Conservation (phyloP, 768 basidiomycete genomes). For the Xanthoconium purpureum region DNA sequence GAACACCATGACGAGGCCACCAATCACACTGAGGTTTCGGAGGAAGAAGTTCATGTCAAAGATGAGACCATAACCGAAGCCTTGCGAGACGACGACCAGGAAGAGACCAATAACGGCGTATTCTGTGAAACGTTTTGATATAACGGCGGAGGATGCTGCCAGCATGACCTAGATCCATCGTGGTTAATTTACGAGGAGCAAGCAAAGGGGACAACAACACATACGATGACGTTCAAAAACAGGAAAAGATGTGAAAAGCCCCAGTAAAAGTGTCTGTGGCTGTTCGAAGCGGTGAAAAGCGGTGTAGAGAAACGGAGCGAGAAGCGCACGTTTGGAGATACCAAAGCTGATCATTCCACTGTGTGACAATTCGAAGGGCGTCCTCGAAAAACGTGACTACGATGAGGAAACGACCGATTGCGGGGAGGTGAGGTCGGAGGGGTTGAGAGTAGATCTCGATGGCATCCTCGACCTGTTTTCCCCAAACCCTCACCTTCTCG, state of each 20-base stretch:
- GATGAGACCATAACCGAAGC: slow-evolving; percentile 97
- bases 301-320: not conserved
- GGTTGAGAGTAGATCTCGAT: slow-evolving; percentile 93
- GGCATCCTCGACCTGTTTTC: slow-evolving; percentile 82
- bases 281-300: slow-evolving; percentile 32
- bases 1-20: slow-evolving; percentile 98
- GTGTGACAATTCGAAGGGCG: slow-evolving; percentile 86
- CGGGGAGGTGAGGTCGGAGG: slow-evolving; percentile 88
- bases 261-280: slow-evolving; percentile 95
- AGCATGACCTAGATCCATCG: slow-evolving; percentile 72
- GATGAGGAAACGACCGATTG: slow-evolving; percentile 93
- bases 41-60: slow-evolving; percentile 99
- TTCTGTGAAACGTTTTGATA: slow-evolving; percentile 84
- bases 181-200: not conserved
- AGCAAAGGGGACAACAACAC: slow-evolving; percentile 31
- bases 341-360: slow-evolving; percentile 98
- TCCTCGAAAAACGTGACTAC: slow-evolving; percentile 99
- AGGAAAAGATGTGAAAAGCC: slow-evolving; percentile 94
- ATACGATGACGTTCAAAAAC: slow-evolving; percentile 82
- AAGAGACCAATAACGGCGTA: slow-evolving; percentile 88
- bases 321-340: slow-evolving; percentile 86
- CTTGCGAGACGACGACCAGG: slow-evolving; percentile 89
- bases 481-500: slow-evolving; percentile 68
- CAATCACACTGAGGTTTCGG: slow-evolving; percentile 95
- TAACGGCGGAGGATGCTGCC: slow-evolving; percentile 76